Evolutionary conservation across 768 basidiomycete genomes (phyloP).

Genomic region (Suillus occidentalis): DNA sequence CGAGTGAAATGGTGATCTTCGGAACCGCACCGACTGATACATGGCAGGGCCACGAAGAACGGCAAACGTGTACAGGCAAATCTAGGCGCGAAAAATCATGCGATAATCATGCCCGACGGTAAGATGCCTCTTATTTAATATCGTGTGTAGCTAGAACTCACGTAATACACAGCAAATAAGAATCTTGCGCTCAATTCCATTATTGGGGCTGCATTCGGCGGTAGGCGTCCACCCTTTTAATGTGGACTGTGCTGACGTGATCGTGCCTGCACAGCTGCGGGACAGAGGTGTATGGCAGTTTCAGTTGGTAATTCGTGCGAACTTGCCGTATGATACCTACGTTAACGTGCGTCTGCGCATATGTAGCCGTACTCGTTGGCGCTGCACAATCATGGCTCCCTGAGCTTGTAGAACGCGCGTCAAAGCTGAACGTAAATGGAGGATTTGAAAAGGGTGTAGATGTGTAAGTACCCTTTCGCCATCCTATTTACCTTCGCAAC

Average conservation of each 20-base stretch:
- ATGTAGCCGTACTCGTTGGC: conserved; percentile 77
- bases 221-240: conserved; percentile 36
- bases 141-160: conserved; percentile 3
- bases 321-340: background rate
- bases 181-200: conserved; percentile 91
- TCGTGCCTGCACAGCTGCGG: conserved; percentile 61
- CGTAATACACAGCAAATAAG: conserved; percentile 66
- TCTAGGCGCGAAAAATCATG: conserved; percentile 97
- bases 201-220: conserved; percentile 91
- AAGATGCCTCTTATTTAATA: conserved; percentile 17
- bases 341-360: background rate
- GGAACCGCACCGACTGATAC: conserved; percentile 9
- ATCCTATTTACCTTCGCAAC: conserved; percentile 6
- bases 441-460: conserved; percentile 90
- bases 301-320: conserved; percentile 67
- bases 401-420: conserved; percentile 80
- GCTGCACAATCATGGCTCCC: conserved; percentile 78
- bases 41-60: conserved; percentile 68
- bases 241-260: conserved; percentile 20
- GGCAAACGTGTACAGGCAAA: conserved; percentile 91
- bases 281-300: conserved; percentile 96
- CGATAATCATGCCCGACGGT: conserved; percentile 93
- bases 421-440: conserved; percentile 78
- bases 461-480: conserved; percentile 45
- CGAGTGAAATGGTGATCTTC: conserved; percentile 6